These are phyloP conservation scores for Tetrahymena thermophila DNA, from an alignment of 73 alveolate species.

Conservation along the genomic window DNA sequence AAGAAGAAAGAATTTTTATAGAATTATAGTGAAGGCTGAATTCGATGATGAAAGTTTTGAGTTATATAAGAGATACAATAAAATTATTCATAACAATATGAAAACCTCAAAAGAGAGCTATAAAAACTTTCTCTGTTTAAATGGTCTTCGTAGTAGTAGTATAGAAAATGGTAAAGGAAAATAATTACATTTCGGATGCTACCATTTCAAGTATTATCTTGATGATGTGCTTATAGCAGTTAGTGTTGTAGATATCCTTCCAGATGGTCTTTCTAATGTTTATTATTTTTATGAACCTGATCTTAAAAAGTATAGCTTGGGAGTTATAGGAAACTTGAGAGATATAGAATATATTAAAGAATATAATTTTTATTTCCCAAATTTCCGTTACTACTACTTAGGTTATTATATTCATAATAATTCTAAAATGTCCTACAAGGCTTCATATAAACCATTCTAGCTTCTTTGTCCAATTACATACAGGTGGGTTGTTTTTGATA, in stretches of 20 bases:
- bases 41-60: conserved; percentile 48
- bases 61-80: conserved; percentile 49
- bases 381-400: conserved; percentile 69
- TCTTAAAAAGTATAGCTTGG: conserved; percentile 69
- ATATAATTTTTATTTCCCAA: conserved; percentile 33
- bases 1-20: not conserved
- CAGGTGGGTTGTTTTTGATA: conserved; percentile 56
- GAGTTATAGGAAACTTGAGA: conserved; percentile 77
- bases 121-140: conserved; percentile 40
- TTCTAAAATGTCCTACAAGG: conserved; percentile 69
- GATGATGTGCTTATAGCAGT: conserved; percentile 91
- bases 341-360: conserved; percentile 83
- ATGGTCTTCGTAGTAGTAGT: conserved; percentile 31
- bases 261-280: conserved; percentile 52
- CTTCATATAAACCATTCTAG: conserved; percentile 64
- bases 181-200: conserved; percentile 70
- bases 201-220: conserved; percentile 85
- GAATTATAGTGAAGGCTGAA: conserved; percentile 35
- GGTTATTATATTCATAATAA: conserved; percentile 69
- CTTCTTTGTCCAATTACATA: conserved; percentile 68
- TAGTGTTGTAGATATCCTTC: conserved; percentile 77
- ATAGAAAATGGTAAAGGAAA: conserved; percentile 36
- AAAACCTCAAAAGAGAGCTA: conserved; percentile 32
- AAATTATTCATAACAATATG: conserved; percentile 46
- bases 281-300: conserved; percentile 91